These are phyloP conservation scores for Aspergillus sp. DNA, from an alignment of 2,329 filamentous ascomycete genomes.

Conservation along the genomic window DNA sequence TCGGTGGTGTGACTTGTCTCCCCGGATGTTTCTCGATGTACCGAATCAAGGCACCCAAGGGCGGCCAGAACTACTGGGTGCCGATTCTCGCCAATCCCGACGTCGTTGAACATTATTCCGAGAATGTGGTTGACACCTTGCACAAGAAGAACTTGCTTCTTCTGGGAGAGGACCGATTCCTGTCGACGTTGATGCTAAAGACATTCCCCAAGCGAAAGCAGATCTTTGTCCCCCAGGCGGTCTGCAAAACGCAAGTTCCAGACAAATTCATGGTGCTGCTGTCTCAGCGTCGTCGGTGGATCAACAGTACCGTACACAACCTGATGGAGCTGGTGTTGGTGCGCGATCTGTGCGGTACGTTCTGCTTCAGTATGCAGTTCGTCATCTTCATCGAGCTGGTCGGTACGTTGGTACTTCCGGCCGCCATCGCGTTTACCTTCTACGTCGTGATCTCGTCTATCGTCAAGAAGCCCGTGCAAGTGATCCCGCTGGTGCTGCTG, in stretches of 20 bases:
- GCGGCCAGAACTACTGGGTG: constrained; percentile 98
- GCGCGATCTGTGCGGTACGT: constrained; percentile 92
- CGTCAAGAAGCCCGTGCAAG: constrained; percentile 69
- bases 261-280: constrained; percentile 88
- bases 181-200: constrained; percentile 95
- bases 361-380: constrained; percentile 99
- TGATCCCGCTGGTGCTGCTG: constrained; percentile 87
- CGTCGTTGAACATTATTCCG: constrained; percentile 97
- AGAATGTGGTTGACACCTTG: constrained; percentile 96
- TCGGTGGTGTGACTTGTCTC: constrained; percentile 97
- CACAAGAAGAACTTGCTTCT: constrained; percentile 96
- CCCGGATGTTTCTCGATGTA: constrained; percentile 99
- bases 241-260: constrained; percentile 97
- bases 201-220: constrained; percentile 99
- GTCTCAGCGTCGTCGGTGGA: constrained; percentile 95
- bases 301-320: constrained; percentile 98
- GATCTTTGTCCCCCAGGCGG: constrained; percentile 95
- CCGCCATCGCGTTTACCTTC: constrained; percentile 94
- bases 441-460: constrained; percentile 92
- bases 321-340: constrained; percentile 96
- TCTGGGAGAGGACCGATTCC: constrained; percentile 88
- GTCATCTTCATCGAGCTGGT: constrained; percentile 93
- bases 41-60: constrained; percentile 98
- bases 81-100: constrained; percentile 97
- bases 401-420: constrained; percentile 89